Evolutionary conservation across 2,329 filamentous ascomycete genomes (phyloP).

Genomic region (Exophiala mesophila): DNA sequence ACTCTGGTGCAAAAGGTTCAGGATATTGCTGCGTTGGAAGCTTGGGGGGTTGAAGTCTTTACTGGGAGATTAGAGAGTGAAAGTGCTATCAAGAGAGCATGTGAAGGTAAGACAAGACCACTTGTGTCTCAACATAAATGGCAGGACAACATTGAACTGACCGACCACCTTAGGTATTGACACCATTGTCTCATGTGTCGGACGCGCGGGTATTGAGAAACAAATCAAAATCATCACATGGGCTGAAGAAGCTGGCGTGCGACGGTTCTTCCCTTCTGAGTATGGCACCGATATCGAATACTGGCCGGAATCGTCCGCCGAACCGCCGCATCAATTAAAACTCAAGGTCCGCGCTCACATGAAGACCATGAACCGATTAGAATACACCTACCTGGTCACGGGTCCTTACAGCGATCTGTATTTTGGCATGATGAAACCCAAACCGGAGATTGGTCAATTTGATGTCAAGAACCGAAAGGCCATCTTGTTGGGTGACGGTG

Average conservation of each 20-base stretch:
- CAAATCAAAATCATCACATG: constrained; percentile 60
- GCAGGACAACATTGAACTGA: neutral
- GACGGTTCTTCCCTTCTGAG: constrained; percentile 64
- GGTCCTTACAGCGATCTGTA: constrained; percentile 65
- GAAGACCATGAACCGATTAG: constrained; percentile 44
- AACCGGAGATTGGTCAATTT: constrained; percentile 50
- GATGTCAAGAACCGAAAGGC: constrained; percentile 55
- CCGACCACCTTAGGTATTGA: constrained; percentile 44
- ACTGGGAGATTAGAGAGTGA: constrained; percentile 52
- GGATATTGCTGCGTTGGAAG: constrained; percentile 45
- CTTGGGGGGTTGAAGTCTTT: constrained; percentile 49
- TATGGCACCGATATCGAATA: constrained; percentile 65
- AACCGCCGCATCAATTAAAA: constrained; percentile 66
- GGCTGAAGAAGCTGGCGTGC: constrained; percentile 53
- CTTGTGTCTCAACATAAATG: neutral
- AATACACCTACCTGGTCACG: constrained; percentile 64
- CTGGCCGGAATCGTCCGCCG: constrained; percentile 50
- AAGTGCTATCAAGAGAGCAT: constrained; percentile 53
- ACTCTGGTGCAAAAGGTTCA: constrained; percentile 49
- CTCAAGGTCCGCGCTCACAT: constrained; percentile 62
- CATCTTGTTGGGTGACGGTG: constrained; percentile 57
- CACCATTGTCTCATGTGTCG: constrained; percentile 62
- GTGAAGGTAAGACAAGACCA: constrained; percentile 41
- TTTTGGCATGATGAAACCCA: constrained; percentile 41
- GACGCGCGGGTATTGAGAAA: constrained; percentile 55